A percentile compares a stretch with the other conserved stretches of the same genome.
phyloP scores from a whole-genome alignment of 495 filamentous ascomycete species.

The Terfezia claveryi region DNA sequence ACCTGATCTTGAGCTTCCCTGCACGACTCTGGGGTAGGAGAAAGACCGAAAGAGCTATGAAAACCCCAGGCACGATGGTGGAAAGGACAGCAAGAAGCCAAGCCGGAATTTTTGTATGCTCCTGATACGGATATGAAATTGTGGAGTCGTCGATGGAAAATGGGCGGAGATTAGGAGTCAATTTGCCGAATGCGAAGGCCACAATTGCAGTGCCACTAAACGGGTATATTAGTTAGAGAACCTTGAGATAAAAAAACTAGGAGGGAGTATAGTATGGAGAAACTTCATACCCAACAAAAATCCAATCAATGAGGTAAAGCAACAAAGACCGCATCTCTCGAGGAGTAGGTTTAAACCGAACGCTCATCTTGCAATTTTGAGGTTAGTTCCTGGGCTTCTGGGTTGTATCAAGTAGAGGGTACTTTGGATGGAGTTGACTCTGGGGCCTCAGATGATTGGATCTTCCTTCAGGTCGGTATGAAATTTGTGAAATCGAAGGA shows the following conservation, averaged over 20 bases:
- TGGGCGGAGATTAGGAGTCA: neutral
- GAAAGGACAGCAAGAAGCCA: neutral
- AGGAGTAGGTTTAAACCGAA: neutral
- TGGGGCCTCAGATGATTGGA: too few relatives aligned
- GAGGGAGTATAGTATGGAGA: too few relatives aligned
- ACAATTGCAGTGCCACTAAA: neutral
- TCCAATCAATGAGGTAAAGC: neutral
- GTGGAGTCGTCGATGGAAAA: neutral
- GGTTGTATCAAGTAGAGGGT: too few relatives aligned
- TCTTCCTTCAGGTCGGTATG: too few relatives aligned
- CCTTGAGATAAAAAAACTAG: too few relatives aligned
- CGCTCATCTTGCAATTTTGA: too few relatives aligned
- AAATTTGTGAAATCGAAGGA: too few relatives aligned
- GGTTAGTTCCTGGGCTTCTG: too few relatives aligned
- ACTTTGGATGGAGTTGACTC: too few relatives aligned
- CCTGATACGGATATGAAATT: neutral
- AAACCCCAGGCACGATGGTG: neutral
- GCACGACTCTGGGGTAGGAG: neutral
- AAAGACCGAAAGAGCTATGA: neutral
- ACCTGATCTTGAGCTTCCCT: slow-evolving; percentile 33
- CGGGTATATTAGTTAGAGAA: neutral
- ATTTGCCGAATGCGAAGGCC: neutral
- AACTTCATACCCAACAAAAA: neutral
- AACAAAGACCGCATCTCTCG: neutral
- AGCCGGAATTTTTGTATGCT: neutral